Evolutionary conservation across 2,329 filamentous ascomycete genomes (phyloP).

Genomic region (Colletotrichum caudatum): DNA sequence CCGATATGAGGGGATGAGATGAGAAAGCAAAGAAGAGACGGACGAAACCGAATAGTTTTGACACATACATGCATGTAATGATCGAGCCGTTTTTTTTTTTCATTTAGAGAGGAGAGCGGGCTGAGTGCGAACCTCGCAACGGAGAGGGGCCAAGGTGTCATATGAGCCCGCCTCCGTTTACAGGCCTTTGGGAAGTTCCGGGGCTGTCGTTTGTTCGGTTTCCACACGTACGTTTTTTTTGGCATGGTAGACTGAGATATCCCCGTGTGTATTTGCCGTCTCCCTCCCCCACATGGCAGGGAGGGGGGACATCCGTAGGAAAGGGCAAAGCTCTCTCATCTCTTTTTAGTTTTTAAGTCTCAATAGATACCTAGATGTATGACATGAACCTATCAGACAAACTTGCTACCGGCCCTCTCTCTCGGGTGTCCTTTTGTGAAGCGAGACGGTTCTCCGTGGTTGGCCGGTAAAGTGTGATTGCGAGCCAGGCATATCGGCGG

Average conservation of each 20-base stretch:
- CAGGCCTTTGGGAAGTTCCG: neutral
- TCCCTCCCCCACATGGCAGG: neutral
- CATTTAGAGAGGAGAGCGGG: conserved; percentile 22
- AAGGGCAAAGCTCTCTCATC: neutral
- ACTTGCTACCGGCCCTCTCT: neutral
- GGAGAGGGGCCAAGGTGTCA: neutral
- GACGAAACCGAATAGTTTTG: neutral
- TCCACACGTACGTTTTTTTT: neutral
- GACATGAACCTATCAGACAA: neutral
- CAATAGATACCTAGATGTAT: conserved; percentile 23
- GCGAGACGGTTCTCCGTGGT: neutral
- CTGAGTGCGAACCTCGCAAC: conserved; percentile 25
- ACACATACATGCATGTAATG: conserved; percentile 1
- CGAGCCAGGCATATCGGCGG: neutral
- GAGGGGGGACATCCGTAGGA: neutral
- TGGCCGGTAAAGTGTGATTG: too few species aligned
- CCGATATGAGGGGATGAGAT: neutral
- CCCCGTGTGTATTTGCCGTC: conserved; percentile 3
- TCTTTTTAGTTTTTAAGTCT: conserved; percentile 2
- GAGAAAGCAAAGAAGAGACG: neutral
- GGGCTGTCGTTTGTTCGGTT: neutral
- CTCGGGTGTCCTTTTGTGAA: neutral
- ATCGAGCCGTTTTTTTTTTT: conserved; percentile 21
- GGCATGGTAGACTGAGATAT: neutral
- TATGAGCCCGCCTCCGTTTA: neutral